Percentiles rank a stretch among this genome's conserved stretches.
Conservation (phyloP, 371 early-diverging fungal species). For the Mycotypha africana region DNA sequence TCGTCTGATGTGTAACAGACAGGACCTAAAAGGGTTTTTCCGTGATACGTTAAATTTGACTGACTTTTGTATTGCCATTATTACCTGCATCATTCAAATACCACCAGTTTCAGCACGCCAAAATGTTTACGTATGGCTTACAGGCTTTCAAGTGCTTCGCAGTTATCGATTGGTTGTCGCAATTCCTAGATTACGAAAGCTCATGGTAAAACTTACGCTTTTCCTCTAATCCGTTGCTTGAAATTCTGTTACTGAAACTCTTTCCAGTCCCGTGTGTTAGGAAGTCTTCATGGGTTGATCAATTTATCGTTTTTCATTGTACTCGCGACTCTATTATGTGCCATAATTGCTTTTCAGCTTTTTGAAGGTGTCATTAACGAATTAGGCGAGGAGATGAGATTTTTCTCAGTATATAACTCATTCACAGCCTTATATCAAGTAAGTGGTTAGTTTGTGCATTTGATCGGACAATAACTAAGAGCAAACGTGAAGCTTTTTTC, state of each 20-base stretch:
- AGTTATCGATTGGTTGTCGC: constrained; percentile 55
- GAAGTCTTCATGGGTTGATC: constrained; percentile 54
- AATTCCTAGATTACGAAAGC: constrained; percentile 45
- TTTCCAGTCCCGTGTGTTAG: constrained; percentile 47
- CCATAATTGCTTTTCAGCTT: constrained; percentile 52
- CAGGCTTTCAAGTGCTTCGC: constrained; percentile 58
- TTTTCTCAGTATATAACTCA: constrained; percentile 58
- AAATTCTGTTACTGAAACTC: too few relatives aligned
- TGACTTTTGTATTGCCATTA: constrained; percentile 47
- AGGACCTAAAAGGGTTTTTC: constrained; percentile 39
- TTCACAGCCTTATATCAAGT: constrained; percentile 60
- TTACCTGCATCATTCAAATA: constrained; percentile 50
- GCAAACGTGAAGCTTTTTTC: constrained; percentile 62
- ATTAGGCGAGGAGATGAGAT: constrained; percentile 41
- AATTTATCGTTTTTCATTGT: constrained; percentile 62
- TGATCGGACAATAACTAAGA: too few relatives aligned
- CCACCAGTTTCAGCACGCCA: constrained; percentile 37
- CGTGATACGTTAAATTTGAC: constrained; percentile 38
- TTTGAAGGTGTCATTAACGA: constrained; percentile 44
- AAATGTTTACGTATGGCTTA: constrained; percentile 50
- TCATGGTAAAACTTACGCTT: constrained; percentile 50
- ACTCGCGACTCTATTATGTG: constrained; percentile 45
- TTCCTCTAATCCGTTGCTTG: too few relatives aligned
- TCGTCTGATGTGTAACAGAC: constrained; percentile 35
- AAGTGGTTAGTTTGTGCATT: too few relatives aligned